These are phyloP conservation scores for Tetrapyrgos nigripes DNA, from an alignment of 1,284 basidiomycete species.

Conservation along the genomic window DNA sequence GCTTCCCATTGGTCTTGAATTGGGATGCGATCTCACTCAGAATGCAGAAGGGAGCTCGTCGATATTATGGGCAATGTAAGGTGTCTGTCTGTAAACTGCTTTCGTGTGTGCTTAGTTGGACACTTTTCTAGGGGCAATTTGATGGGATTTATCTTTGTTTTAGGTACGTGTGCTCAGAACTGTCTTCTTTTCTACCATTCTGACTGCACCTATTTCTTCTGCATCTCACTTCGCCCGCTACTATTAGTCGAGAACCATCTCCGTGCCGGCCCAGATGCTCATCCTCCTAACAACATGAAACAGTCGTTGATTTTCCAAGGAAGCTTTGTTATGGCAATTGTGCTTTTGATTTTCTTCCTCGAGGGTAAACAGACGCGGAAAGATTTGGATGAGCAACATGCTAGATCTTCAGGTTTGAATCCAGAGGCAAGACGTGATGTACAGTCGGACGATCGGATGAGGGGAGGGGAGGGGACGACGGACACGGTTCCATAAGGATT, in stretches of 20 bases:
- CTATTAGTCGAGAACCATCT: slow-evolving; percentile 64
- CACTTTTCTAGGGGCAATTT: slow-evolving; percentile 60
- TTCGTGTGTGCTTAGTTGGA: slow-evolving; percentile 4
- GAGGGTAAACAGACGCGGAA: slow-evolving; percentile 66
- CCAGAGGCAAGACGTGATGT: too few relatives aligned
- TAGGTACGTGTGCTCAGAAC: slow-evolving; percentile 48
- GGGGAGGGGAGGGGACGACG: too few relatives aligned
- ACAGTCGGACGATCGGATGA: too few relatives aligned
- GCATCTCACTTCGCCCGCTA: not conserved
- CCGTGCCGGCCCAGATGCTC: slow-evolving; percentile 59
- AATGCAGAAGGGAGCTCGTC: slow-evolving; percentile 80
- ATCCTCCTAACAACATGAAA: slow-evolving; percentile 75
- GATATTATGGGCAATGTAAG: slow-evolving; percentile 73
- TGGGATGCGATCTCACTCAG: slow-evolving; percentile 77
- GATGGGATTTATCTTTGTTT: slow-evolving; percentile 66
- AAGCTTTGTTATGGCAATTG: slow-evolving; percentile 45
- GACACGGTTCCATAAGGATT: too few relatives aligned
- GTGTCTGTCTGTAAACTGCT: slow-evolving; percentile 15
- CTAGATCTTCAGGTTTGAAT: not conserved
- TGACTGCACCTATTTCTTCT: not conserved
- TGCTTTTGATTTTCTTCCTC: slow-evolving; percentile 51
- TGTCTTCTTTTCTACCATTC: not conserved
- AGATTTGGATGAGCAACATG: slow-evolving; percentile 58
- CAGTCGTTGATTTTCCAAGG: slow-evolving; percentile 70
- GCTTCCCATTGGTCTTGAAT: slow-evolving; percentile 76